These are phyloP conservation scores for Solanum hybrid DNA, from an alignment of 305 asterid genomes.

Conservation along the genomic window DNA sequence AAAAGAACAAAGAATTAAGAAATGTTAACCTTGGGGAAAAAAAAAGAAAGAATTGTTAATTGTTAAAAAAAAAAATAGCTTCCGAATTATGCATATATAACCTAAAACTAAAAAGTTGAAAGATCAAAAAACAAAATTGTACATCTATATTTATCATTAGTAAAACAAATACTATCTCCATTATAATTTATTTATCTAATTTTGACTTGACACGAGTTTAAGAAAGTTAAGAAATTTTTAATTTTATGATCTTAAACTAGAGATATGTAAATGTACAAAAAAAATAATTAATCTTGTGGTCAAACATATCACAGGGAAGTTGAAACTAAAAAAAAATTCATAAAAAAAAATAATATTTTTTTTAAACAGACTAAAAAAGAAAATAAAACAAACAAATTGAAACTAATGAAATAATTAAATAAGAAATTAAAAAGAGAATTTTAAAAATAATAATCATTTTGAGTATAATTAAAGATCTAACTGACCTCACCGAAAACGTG, in stretches of 20 bases:
- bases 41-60: background rate
- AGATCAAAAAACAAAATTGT: background rate
- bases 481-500: background rate
- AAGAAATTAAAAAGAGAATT: no score
- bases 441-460: background rate
- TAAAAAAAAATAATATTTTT: no score
- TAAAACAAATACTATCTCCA: no score
- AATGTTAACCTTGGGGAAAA: background rate
- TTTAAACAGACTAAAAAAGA: no score
- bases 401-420: no score
- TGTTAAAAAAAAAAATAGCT: background rate
- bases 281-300: no score
- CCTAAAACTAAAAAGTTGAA: background rate
- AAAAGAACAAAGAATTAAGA: background rate
- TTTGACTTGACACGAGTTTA: no score
- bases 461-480: background rate
- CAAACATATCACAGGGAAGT: background rate
- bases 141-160: background rate
- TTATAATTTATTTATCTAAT: no score
- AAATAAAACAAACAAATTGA: no score
- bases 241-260: background rate
- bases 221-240: no score
- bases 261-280: no score
- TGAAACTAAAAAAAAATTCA: background rate
- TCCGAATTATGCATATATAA: background rate